phyloP scores from a whole-genome alignment of 371 early-diverging fungal species.

The Circinella umbellata region DNA sequence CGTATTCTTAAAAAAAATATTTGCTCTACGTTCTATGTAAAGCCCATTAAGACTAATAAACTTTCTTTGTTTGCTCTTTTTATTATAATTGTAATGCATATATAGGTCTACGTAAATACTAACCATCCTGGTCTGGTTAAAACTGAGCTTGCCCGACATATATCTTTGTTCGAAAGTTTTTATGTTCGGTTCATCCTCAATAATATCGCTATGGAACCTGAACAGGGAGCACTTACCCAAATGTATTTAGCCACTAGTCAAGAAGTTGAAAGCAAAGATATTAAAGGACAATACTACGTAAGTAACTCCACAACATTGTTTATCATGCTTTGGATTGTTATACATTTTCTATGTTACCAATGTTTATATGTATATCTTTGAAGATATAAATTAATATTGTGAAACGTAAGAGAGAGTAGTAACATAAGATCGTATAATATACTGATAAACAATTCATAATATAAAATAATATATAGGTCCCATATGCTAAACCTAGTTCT shows the following conservation, averaged over 20 bases:
- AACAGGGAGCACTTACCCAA: conserved; percentile 65
- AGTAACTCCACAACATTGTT: background rate
- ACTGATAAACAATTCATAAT: background rate
- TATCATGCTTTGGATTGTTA: too few species aligned
- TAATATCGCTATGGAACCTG: conserved; percentile 26
- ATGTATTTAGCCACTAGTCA: conserved; percentile 71
- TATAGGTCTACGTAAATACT: conserved; percentile 60
- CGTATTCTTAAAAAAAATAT: background rate
- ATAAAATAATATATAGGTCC: conserved; percentile 17
- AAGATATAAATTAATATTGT: too few species aligned
- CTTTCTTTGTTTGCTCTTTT: background rate
- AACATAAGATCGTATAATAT: background rate
- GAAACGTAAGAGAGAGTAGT: background rate
- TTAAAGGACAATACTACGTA: conserved; percentile 59
- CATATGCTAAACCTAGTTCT: conserved; percentile 14
- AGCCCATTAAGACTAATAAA: background rate
- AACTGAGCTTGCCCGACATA: conserved; percentile 42
- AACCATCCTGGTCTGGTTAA: conserved; percentile 73
- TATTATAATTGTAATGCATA: background rate
- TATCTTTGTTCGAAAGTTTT: background rate
- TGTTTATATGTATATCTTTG: too few species aligned
- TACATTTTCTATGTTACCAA: too few species aligned
- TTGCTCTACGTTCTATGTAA: background rate
- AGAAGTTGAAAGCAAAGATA: conserved; percentile 56
- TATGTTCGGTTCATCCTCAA: conserved; percentile 1